Conservation (phyloP, 495 filamentous ascomycete species). For the Bathelium albidoporum region DNA sequence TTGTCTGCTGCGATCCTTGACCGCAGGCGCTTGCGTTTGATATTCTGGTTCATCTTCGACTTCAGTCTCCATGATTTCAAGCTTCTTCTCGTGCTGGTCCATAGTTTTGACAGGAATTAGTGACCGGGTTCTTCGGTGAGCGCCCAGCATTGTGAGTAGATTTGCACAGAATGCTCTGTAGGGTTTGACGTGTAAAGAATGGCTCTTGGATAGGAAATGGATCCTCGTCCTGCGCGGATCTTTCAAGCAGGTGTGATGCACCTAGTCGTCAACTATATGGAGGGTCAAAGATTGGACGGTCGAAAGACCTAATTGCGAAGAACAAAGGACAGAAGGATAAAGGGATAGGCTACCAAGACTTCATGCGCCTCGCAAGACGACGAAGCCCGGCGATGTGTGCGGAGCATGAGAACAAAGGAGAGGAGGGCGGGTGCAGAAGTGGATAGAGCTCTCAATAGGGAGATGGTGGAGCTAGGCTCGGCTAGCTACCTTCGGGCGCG, state of each 20-base stretch:
- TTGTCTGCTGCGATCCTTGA: not conserved
- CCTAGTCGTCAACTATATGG: not conserved
- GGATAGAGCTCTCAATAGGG: not conserved
- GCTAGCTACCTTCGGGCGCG: too few relatives aligned
- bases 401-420: not conserved
- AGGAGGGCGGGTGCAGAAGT: not conserved
- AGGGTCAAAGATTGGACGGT: conserved; percentile 1
- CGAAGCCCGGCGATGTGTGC: not conserved
- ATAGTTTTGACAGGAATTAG: conserved; percentile 2
- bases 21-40: not conserved
- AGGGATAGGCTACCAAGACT: not conserved
- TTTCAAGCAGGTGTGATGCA: not conserved
- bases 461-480: not conserved
- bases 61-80: not conserved
- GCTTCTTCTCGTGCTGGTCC: not conserved
- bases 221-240: conserved; percentile 3
- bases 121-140: conserved; percentile 3
- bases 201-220: not conserved
- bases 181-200: not conserved
- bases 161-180: not conserved
- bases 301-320: not conserved
- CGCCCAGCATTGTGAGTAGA: not conserved
- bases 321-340: not conserved
- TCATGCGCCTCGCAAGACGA: not conserved
- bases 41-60: conserved; percentile 2